Evolutionary conservation across 495 filamentous ascomycete species (phyloP).

Genomic region (Apiosordaria backusii): DNA sequence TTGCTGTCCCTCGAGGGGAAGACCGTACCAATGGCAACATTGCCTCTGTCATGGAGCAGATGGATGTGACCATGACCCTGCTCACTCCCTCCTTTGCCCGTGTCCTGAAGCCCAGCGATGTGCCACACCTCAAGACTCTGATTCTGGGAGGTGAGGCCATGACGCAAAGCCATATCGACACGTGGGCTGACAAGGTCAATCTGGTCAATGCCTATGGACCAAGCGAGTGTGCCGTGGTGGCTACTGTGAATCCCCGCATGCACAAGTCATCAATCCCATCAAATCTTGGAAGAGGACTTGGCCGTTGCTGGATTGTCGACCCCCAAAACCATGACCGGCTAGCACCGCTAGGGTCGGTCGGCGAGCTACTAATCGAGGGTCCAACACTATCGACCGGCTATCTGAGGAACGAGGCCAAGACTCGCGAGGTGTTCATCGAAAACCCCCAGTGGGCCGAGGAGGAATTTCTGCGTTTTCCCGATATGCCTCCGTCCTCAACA

Average conservation of each 20-base stretch:
- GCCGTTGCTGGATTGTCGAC: constrained; percentile 31
- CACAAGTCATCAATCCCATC: constrained; percentile 14
- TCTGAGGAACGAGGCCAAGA: constrained; percentile 21
- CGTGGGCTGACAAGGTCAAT: constrained; percentile 30
- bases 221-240: constrained; percentile 50
- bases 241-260: constrained; percentile 22
- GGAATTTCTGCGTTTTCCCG: constrained; percentile 12
- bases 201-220: constrained; percentile 57
- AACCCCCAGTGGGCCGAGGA: constrained; percentile 32
- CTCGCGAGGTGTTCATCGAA: constrained; percentile 22
- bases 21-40: constrained; percentile 29
- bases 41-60: constrained; percentile 28
- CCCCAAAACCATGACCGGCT: constrained; percentile 31
- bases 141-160: constrained; percentile 31
- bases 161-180: constrained; percentile 15
- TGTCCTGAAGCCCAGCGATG: constrained; percentile 16
- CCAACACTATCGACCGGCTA: constrained; percentile 33
- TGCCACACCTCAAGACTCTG: constrained; percentile 25
- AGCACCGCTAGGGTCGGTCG: constrained; percentile 43
- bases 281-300: constrained; percentile 22
- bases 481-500: constrained; percentile 1
- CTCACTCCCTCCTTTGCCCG: constrained; percentile 28
- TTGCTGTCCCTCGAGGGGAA: constrained; percentile 35
- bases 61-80: constrained; percentile 24
- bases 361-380: constrained; percentile 48